Conservation (phyloP, 2,329 filamentous ascomycete species). For the Ophiostoma pallidulum region DNA sequence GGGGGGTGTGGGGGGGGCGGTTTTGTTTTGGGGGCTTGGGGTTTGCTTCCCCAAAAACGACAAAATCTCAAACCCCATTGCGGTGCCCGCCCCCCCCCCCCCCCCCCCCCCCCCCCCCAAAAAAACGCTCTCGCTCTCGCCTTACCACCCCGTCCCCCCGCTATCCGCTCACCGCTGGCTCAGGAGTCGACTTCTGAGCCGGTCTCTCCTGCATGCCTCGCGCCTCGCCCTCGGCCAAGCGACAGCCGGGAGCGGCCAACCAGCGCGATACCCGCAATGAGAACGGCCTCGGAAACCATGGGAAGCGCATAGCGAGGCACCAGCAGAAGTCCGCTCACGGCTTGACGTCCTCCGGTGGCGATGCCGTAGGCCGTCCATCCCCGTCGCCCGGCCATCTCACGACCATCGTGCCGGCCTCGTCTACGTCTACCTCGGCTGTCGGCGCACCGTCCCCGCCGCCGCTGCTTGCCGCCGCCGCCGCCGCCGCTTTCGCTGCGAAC, state of each 20-base stretch:
- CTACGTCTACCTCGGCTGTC: background rate
- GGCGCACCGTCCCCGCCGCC: background rate
- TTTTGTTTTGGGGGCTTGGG: too few relatives aligned
- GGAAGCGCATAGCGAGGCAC: conserved; percentile 46
- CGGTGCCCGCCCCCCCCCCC: too few relatives aligned
- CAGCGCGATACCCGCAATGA: conserved; percentile 71
- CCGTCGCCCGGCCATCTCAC: background rate
- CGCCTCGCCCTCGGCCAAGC: conserved; percentile 48
- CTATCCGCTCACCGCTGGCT: conserved; percentile 26
- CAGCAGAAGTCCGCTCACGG: conserved; percentile 34
- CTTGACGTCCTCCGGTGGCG: conserved; percentile 25
- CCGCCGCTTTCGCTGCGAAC: conserved; percentile 16
- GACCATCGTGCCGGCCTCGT: background rate
- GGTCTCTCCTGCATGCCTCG: conserved; percentile 49
- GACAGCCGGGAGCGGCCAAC: conserved; percentile 52
- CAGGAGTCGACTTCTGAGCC: conserved; percentile 35
- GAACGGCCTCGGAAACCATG: conserved; percentile 74
- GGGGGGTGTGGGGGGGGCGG: too few relatives aligned
- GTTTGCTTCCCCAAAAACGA: too few relatives aligned
- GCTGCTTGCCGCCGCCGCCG: conserved; percentile 6
- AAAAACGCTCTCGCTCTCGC: too few relatives aligned
- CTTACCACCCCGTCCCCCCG: too few relatives aligned
- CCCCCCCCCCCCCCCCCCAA: too few relatives aligned
- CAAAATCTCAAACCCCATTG: too few relatives aligned
- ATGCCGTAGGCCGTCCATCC: conserved; percentile 5